Base-by-base conservation (phyloP, 345 rosid species). In the Chamaenerion angustifolium region DNA sequence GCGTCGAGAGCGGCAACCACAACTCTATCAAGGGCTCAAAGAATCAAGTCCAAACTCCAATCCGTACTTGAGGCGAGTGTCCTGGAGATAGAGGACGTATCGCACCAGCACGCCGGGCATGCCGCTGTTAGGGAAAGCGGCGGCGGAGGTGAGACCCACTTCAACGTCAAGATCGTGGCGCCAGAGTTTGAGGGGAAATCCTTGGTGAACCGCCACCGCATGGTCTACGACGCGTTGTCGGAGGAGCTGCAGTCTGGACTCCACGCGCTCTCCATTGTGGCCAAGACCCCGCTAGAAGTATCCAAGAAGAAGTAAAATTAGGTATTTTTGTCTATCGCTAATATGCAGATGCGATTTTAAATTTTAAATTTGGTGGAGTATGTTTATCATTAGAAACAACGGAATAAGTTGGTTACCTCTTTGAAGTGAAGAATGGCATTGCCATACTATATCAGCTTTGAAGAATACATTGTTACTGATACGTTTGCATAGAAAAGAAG, bases 51-150 rank as follows among this genome's bases (percentile, higher is more conserved):
- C 15, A 76, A 65, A 60, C 59, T 76, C 55, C 68, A 63, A 27
- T 64, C 70, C 21, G 49, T 63, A 15, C 55, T 76, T 31, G 78
- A 73, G 42, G 62, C 76, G 7, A 63, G 49, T 40, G 15, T 52
- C 42, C 48, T 85, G 23, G 76, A 78, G 59, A 68, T 86, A 51
- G 82, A 76, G 16, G 95, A 85, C 71, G 82, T 82, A 12, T 85
- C 83, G 15, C 68, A 68, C 68, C 85, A 72, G 64, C 95, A 85
- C 64, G 79, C 88, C 8, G 82, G 95, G 27, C 95, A 73, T 37
- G 71, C 76, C 48, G 81, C 74, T 35, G 62, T 79, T 37, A 64
- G 49, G 46, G 67, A 48, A 6, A 61, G 46, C 53, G 65, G 60
- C 40, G 74, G 66, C 42, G 69, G 51, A 12, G 72, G 61, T 6